These are phyloP conservation scores for Apiotrichum porosum DNA, from an alignment of 1,284 basidiomycete species.

Conservation along the genomic window DNA sequence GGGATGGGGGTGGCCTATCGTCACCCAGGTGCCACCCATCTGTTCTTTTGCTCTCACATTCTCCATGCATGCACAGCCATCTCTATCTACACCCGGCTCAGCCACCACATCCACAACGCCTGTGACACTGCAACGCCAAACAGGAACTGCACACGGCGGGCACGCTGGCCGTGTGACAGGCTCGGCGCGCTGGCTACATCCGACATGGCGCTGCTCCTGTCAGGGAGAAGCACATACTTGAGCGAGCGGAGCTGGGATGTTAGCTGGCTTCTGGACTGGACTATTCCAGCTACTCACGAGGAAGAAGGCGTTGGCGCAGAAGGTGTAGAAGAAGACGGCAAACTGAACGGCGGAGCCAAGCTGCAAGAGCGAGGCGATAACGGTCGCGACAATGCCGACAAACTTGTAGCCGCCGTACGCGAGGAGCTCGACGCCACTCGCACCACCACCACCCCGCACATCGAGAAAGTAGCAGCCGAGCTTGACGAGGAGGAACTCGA, in stretches of 20 bases:
- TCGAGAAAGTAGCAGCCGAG: constrained; percentile 86
- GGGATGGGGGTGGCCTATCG: no score
- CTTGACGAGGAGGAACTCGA: constrained; percentile 85
- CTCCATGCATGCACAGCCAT: neutral
- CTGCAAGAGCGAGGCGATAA: constrained; percentile 45
- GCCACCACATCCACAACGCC: constrained; percentile 71
- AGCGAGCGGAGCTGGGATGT: constrained; percentile 65
- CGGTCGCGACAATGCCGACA: constrained; percentile 59
- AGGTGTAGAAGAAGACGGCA: constrained; percentile 73
- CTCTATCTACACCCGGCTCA: constrained; percentile 56
- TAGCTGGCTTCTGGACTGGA: neutral
- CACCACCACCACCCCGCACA: constrained; percentile 66
- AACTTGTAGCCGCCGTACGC: constrained; percentile 96
- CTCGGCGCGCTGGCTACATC: constrained; percentile 50
- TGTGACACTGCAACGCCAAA: constrained; percentile 69
- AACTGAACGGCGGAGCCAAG: constrained; percentile 63
- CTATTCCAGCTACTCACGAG: constrained; percentile 57
- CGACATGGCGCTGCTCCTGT: constrained; percentile 51
- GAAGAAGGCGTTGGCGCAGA: constrained; percentile 90
- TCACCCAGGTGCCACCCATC: no score
- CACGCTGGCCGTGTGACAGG: constrained; percentile 72
- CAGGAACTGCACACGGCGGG: constrained; percentile 75
- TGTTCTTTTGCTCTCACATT: no score
- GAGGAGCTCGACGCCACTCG: constrained; percentile 58
- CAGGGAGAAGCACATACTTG: constrained; percentile 81